Percentiles rank a stretch among this genome's conserved stretches.
These are phyloP conservation scores for Pilaira anomala DNA, from an alignment of 192 early-diverging fungal genomes.

Conservation along the genomic window DNA sequence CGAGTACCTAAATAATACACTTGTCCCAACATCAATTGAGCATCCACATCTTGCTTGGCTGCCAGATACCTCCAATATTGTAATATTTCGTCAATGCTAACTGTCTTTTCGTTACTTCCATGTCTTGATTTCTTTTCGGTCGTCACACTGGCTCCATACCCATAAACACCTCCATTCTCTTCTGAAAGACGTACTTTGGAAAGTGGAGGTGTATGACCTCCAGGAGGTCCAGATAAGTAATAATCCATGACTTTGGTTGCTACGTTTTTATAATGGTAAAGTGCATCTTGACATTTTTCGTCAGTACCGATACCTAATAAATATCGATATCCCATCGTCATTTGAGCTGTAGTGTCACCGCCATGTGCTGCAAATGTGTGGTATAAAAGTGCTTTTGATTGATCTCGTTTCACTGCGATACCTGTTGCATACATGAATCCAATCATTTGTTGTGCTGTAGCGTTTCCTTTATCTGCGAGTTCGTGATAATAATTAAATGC, in stretches of 20 bases:
- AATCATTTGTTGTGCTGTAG: conserved; percentile 83
- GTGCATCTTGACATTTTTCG: conserved; percentile 73
- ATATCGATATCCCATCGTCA: conserved; percentile 84
- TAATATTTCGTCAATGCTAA: conserved; percentile 69
- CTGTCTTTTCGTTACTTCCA: conserved; percentile 32
- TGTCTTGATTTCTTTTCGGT: conserved; percentile 13
- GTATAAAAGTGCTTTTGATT: conserved; percentile 73
- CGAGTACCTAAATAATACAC: conserved; percentile 74
- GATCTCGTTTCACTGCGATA: conserved; percentile 69
- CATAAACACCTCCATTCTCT: conserved; percentile 80
- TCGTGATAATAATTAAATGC: conserved; percentile 65
- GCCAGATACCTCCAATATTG: conserved; percentile 72
- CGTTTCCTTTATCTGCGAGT: conserved; percentile 71
- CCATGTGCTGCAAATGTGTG: conserved; percentile 79
- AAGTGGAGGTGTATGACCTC: conserved; percentile 70
- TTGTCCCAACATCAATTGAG: conserved; percentile 73
- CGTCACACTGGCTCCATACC: conserved; percentile 68
- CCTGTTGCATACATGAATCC: conserved; percentile 92
- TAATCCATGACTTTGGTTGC: conserved; percentile 73
- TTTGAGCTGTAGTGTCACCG: conserved; percentile 70
- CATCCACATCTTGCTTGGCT: conserved; percentile 47
- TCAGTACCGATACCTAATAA: conserved; percentile 77
- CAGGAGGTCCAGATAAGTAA: conserved; percentile 74
- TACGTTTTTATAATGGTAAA: conserved; percentile 74
- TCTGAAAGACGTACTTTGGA: conserved; percentile 70